Evolutionary conservation across 1,139 yeast species (phyloP).

Genomic region (Sugiyamaella grinbergsii): DNA sequence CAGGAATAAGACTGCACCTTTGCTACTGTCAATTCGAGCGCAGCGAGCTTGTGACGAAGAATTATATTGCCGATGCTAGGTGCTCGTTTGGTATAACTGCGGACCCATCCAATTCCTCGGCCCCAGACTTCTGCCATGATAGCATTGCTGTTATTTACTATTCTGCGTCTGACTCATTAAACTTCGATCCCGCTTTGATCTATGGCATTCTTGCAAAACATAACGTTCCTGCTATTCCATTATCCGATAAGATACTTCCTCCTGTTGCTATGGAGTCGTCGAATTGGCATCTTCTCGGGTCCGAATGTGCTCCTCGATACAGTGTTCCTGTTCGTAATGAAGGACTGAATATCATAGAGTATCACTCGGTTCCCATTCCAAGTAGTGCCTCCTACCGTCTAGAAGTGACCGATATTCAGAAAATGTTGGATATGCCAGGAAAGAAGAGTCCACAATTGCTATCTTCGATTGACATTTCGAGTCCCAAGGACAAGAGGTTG

Average conservation of each 20-base stretch:
- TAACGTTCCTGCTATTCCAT: constrained; percentile 15
- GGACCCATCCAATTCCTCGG: constrained; percentile 16
- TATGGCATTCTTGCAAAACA: constrained; percentile 18
- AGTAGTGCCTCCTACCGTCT: constrained; percentile 10
- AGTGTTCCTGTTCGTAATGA: background rate
- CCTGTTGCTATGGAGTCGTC: constrained; percentile 8
- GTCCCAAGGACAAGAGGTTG: background rate
- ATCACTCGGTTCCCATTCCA: constrained; percentile 18
- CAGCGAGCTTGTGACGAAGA: constrained; percentile 11
- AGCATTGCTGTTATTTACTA: constrained; percentile 20
- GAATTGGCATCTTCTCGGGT: constrained; percentile 22
- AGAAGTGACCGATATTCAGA: constrained; percentile 5
- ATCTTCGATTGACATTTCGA: background rate
- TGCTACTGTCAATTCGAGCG: constrained; percentile 16
- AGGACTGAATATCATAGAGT: background rate
- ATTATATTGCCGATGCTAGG: constrained; percentile 19
- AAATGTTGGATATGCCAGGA: constrained; percentile 12
- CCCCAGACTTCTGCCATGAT: constrained; percentile 15
- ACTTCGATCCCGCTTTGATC: constrained; percentile 18
- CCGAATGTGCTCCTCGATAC: constrained; percentile 20
- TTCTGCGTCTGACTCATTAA: constrained; percentile 2
- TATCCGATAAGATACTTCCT: constrained; percentile 19
- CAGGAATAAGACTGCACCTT: constrained; percentile 17
- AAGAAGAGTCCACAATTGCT: constrained; percentile 4
- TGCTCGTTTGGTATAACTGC: constrained; percentile 20